phyloP scores from a whole-genome alignment of 176 grass and related monocot genomes.

The Hsuehochloa calcarea region DNA sequence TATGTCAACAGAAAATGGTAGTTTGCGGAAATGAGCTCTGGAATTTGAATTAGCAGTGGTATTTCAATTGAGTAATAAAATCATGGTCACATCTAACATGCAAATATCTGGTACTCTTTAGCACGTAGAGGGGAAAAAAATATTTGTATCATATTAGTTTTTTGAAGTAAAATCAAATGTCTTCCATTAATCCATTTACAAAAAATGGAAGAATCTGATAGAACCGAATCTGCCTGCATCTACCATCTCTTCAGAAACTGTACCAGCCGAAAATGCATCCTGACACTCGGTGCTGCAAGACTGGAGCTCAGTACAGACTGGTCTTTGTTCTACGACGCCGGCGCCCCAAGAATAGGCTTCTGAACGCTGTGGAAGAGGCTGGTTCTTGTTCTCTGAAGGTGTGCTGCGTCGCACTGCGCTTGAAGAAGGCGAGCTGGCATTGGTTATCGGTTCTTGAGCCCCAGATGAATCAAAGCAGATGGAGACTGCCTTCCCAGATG shows the following conservation, averaged over 20 bases:
- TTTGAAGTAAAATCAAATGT: conserved; percentile 37
- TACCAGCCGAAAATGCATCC: conserved; percentile 25
- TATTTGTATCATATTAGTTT: conserved; percentile 56
- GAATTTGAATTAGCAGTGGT: conserved; percentile 37
- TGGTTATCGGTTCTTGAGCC: conserved; percentile 22
- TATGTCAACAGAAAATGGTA: not conserved
- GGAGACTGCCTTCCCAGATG: conserved; percentile 57
- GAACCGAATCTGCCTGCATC: conserved; percentile 56
- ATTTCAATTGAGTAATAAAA: conserved; percentile 29
- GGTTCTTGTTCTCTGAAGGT: conserved; percentile 26
- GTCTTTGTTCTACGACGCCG: conserved; percentile 39
- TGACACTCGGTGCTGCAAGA: conserved; percentile 49
- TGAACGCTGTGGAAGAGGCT: conserved; percentile 10
- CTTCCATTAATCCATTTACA: conserved; percentile 55
- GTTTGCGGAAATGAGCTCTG: not conserved
- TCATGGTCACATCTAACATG: conserved; percentile 34
- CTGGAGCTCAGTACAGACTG: not conserved
- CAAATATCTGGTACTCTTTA: conserved; percentile 26
- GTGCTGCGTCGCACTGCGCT: conserved; percentile 11
- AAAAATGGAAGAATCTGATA: conserved; percentile 68
- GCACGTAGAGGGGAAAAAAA: conserved; percentile 17
- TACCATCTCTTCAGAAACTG: conserved; percentile 44
- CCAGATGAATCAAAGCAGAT: conserved; percentile 59
- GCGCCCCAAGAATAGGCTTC: conserved; percentile 41
- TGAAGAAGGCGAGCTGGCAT: conserved; percentile 47